Evolutionary conservation across 768 basidiomycete species (phyloP).

Genomic region (Pholiota conissans): DNA sequence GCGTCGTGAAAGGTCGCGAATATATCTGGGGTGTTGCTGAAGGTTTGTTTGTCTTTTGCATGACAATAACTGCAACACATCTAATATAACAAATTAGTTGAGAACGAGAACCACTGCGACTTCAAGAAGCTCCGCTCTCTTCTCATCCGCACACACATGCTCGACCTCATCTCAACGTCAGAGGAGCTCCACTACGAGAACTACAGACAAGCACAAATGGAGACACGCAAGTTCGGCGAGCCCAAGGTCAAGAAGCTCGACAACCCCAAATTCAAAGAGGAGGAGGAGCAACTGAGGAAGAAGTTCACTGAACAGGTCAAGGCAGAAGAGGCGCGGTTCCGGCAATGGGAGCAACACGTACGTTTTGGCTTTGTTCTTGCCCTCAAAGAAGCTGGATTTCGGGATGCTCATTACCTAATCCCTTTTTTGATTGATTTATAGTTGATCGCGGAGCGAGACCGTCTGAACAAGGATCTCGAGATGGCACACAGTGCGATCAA

Average conservation of each 20-base stretch:
- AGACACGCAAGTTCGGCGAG: slow-evolving; percentile 98
- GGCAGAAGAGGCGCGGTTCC: slow-evolving; percentile 94
- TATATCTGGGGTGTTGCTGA: slow-evolving; percentile 99
- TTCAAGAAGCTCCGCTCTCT: slow-evolving; percentile 97
- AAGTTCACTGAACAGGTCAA: slow-evolving; percentile 99
- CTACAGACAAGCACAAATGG: slow-evolving; percentile 98
- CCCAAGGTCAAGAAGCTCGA: slow-evolving; percentile 98
- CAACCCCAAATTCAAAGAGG: slow-evolving; percentile 99
- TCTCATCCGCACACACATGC: slow-evolving; percentile 96
- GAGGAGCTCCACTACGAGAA: slow-evolving; percentile 98
- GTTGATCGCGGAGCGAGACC: slow-evolving; percentile 98
- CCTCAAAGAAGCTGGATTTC: background rate
- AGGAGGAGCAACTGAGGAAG: slow-evolving; percentile 95
- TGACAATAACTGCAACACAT: background rate
- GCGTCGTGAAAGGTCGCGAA: slow-evolving; percentile 94
- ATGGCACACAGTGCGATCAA: slow-evolving; percentile 91
- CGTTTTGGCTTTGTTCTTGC: slow-evolving; percentile 32
- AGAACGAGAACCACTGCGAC: slow-evolving; percentile 99
- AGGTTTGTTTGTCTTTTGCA: slow-evolving; percentile 47
- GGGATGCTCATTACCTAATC: slow-evolving; percentile 12
- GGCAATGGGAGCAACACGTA: slow-evolving; percentile 99
- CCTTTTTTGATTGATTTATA: slow-evolving; percentile 31
- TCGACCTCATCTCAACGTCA: slow-evolving; percentile 94
- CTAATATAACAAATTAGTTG: slow-evolving; percentile 52
- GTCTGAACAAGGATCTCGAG: slow-evolving; percentile 99